Conservation (phyloP, 345 rosid species). For the Brassica juncea region DNA sequence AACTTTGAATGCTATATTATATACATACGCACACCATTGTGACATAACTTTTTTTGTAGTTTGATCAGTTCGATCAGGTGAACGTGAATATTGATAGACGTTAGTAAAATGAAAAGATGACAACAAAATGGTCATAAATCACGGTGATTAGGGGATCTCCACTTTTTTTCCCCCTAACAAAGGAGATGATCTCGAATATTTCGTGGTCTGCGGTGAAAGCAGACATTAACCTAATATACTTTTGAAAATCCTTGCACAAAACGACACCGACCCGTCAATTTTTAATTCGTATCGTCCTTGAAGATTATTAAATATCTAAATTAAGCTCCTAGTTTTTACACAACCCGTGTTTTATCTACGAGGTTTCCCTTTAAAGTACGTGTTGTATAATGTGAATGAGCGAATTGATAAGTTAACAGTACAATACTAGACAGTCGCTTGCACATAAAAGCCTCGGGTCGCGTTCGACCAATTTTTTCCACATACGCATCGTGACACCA, state of each 20-base stretch:
- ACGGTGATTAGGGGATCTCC: background rate
- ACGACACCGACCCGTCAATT: constrained; percentile 29
- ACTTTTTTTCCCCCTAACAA: background rate
- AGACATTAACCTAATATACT: constrained; percentile 31
- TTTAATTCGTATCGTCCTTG: constrained; percentile 12
- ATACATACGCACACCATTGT: background rate
- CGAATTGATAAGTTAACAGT: background rate
- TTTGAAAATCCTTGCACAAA: constrained; percentile 30
- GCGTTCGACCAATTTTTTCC: constrained; percentile 22
- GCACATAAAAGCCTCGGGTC: constrained; percentile 23
- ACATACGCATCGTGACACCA: constrained; percentile 27
- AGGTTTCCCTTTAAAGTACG: background rate
- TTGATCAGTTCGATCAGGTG: constrained; percentile 8
- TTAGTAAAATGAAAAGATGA: background rate
- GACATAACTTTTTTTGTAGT: background rate
- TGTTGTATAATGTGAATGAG: constrained; percentile 6
- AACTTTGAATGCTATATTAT: background rate
- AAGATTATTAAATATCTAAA: background rate
- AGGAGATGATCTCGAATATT: background rate
- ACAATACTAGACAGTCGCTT: background rate
- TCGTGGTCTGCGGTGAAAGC: constrained; percentile 31
- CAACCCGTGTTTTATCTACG: constrained; percentile 7
- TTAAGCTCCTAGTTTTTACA: background rate
- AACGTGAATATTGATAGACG: background rate
- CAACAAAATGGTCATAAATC: constrained; percentile 14